Evolutionary conservation across 2,329 filamentous ascomycete species (phyloP), one percentile per base, ranked within the genome.

Genomic region (Aspergillus puulaauensis): DNA sequence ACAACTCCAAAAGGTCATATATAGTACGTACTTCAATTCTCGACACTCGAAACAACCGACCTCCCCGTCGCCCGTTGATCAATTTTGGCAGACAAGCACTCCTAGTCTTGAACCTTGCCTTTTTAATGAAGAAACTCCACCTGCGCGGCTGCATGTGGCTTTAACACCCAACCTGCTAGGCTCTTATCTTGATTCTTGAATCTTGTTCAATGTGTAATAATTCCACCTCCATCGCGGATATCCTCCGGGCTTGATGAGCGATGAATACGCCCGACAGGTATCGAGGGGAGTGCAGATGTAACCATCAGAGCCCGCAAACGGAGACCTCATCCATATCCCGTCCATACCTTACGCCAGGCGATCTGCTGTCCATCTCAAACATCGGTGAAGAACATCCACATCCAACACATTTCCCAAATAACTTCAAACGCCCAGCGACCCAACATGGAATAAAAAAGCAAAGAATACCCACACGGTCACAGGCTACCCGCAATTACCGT

Each of bases 61-160:
- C 15, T 37, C 35, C 12, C 35, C 14, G 6, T 37, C 35, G 35
- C 5, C 35, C 35, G 35, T 37, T 37, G 35, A 37, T 6, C 12
- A 14, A n/a, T 37, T n/a, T 37, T 37, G 6, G 12, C 12, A 24
- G 12, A 45, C 19, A 21, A 45, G 12, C 19, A 21, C 17, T 7
- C 27, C 17, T 19, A 17, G 27, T 8, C 27, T 31, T 31, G 24
- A 31, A 31, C 44, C 35, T 15, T 40, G 48, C 19, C 31, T 35
- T 49, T 17, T 7, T 40, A 51, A 27, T 39, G 8, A 35, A 14
- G 27, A 39, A 45, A 43, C 52, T 44, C 50, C 35, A 49, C 52
- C 35, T 41, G 23, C 19, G 52, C 27, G 27, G 27, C 21, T 49
- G 52, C 52, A 55, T 55, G 45, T 49, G 45, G 52, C 37, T 55